A percentile compares a stretch with the other conserved stretches of the same genome.
Conservation (phyloP, 2,329 filamentous ascomycete species). For the Sporothrix protearum region DNA sequence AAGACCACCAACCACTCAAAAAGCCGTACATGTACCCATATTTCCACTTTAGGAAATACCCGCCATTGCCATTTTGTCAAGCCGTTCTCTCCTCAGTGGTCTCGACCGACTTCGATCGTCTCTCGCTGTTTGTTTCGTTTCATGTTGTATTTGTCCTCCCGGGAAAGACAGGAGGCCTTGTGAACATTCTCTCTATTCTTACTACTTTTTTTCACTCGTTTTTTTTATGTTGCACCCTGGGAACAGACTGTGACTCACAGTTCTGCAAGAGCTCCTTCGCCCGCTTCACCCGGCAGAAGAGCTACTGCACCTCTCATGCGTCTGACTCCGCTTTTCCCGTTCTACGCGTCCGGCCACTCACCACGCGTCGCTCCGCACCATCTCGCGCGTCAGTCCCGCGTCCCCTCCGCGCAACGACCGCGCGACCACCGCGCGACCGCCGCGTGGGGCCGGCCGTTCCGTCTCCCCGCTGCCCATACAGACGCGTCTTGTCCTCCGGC, state of each 20-base stretch:
- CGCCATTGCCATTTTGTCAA: not conserved
- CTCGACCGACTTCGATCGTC: not conserved
- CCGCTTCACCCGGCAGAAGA: constrained; percentile 5
- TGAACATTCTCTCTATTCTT: not conserved
- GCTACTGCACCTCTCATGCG: constrained; percentile 10
- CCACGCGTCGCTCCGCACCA: constrained; percentile 18
- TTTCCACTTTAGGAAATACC: constrained; percentile 4
- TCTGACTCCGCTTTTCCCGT: constrained; percentile 6
- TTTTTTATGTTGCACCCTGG: not conserved
- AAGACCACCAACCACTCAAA: not conserved
- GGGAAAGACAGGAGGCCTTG: not conserved
- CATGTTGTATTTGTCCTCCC: not conserved
- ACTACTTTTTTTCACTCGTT: not conserved
- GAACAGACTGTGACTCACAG: constrained; percentile 14
- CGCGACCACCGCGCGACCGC: constrained; percentile 17
- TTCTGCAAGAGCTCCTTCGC: constrained; percentile 2
- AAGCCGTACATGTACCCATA: not conserved
- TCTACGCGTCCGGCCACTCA: constrained; percentile 15
- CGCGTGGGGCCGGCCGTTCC: constrained; percentile 18
- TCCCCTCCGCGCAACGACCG: constrained; percentile 16
- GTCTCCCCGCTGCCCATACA: not conserved
- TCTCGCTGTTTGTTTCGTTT: constrained; percentile 11
- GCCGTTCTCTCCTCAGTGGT: not conserved
- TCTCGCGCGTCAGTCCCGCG: constrained; percentile 21
- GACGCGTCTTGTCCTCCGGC: constrained; percentile 10